phyloP scores from a whole-genome alignment of 2,329 filamentous ascomycete species.

The Alternaria tenuissima region DNA sequence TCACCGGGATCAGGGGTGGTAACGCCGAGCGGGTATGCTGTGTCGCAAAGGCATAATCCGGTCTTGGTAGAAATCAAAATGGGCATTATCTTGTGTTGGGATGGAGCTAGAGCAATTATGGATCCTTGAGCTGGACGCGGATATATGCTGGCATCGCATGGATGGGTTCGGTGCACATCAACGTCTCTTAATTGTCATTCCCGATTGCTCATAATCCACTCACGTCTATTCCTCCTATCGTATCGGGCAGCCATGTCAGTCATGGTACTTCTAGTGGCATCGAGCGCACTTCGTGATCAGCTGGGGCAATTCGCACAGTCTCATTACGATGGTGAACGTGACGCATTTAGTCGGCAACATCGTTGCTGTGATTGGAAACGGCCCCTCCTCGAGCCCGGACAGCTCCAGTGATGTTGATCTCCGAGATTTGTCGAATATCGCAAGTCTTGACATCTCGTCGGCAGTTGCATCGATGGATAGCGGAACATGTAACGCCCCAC shows the following conservation, averaged over 20 bases:
- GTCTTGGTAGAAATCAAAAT: not conserved
- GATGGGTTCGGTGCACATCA: not conserved
- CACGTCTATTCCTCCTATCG: not conserved
- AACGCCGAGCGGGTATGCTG: conserved; percentile 3
- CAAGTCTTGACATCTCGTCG: conserved; percentile 17
- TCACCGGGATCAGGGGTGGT: not conserved
- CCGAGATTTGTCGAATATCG: conserved; percentile 9
- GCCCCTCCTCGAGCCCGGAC: not conserved
- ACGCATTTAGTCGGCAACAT: not conserved
- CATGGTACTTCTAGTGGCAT: not conserved
- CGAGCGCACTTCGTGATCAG: not conserved
- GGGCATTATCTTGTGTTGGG: not conserved
- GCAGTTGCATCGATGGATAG: conserved; percentile 11
- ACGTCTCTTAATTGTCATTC: not conserved
- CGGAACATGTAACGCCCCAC: conserved; percentile 12
- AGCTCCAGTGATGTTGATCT: not conserved
- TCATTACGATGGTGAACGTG: not conserved
- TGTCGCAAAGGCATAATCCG: not conserved
- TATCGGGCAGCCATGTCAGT: not conserved
- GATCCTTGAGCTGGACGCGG: not conserved
- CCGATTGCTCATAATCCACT: not conserved
- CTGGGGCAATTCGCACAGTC: not conserved
- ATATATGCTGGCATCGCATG: conserved; percentile 1
- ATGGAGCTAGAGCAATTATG: not conserved
- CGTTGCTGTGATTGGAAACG: not conserved